Conservation (phyloP, 305 asterid species). For the Fraxinus ornus region DNA sequence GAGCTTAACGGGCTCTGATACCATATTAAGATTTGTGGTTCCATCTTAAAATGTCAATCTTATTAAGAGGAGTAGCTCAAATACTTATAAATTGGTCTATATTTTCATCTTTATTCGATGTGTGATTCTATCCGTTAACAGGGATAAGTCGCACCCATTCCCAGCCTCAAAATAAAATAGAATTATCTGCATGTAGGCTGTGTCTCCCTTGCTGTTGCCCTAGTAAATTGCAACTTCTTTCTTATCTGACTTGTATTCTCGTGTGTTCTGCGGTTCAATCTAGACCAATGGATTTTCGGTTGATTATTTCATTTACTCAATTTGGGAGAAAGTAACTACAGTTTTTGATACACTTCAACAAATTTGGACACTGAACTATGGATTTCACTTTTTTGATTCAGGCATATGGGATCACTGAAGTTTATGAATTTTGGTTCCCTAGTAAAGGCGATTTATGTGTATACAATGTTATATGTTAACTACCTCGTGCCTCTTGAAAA, state of each 20-base stretch:
- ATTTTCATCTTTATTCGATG: too few species aligned
- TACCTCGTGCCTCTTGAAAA: too few species aligned
- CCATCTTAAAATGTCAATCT: too few species aligned
- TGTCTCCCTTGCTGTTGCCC: background rate
- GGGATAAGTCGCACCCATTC: background rate
- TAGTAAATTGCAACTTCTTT: background rate
- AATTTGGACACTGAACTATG: background rate
- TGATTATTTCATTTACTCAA: background rate
- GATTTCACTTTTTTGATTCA: slow-evolving; percentile 34
- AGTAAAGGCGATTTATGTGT: background rate
- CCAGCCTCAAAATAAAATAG: background rate
- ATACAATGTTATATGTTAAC: too few species aligned
- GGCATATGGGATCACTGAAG: slow-evolving; percentile 86
- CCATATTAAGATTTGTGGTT: too few species aligned
- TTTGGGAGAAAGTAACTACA: background rate
- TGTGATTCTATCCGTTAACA: too few species aligned
- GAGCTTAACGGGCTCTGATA: too few species aligned
- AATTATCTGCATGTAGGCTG: background rate
- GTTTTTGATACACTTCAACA: background rate
- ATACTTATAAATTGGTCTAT: too few species aligned
- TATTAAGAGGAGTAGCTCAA: too few species aligned
- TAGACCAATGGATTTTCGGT: background rate
- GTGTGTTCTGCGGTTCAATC: background rate
- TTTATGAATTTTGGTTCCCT: slow-evolving; percentile 72
- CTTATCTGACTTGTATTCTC: background rate